Evolutionary conservation across 2,329 filamentous ascomycete species (phyloP), one percentile per base, ranked within the genome.

Genomic region (Cladosporium sp.): DNA sequence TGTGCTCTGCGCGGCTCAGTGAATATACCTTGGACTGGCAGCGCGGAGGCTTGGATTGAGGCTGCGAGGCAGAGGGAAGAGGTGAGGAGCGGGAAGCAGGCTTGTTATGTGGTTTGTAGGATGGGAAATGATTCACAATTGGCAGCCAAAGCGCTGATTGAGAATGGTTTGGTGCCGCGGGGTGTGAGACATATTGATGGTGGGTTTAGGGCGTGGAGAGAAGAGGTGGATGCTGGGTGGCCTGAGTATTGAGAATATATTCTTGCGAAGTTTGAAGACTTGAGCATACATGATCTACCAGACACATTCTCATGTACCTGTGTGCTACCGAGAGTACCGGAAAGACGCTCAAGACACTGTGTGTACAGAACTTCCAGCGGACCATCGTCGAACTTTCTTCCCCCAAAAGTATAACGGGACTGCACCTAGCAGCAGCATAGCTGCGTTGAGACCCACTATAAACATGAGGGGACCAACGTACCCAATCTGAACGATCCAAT

Each of bases 121-220:
- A 77, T 88, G 1, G 90, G 90, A 0, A 90, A 92, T 61, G 89
- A 94, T 70, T 92, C 89, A 10, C 90, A 93, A 68, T 64, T 90
- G 19, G 85, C 85, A 0, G 80, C 85, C 0, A 80, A 77, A 64
- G 86, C 83, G 64, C 75, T 93, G 57, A 86, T 87, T 65, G 82
- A 87, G 13, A 78, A 84, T 10, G 78, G 19, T 7, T 5, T 48
- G 85, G 13, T 83, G 81, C 25, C 17, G 2, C 13, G 12, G 3
- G 62, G 40, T 1, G 82, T 93, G 44, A 83, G 83, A 10, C 89
- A 94, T 69, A 84, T 94, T 24, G 77, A 77, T 53, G 89, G 88
- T 0, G 90, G 90, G 0, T 80, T 93, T 66, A 79, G 74, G 62
- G 86, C 88, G 4, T 94, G 90, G 90, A 88, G 84, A 68, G 74